A percentile compares a stretch with the other conserved stretches of the same genome.
Evolutionary conservation across 176 grass and related monocot species (phyloP).

Genomic region (Poa pratensis): DNA sequence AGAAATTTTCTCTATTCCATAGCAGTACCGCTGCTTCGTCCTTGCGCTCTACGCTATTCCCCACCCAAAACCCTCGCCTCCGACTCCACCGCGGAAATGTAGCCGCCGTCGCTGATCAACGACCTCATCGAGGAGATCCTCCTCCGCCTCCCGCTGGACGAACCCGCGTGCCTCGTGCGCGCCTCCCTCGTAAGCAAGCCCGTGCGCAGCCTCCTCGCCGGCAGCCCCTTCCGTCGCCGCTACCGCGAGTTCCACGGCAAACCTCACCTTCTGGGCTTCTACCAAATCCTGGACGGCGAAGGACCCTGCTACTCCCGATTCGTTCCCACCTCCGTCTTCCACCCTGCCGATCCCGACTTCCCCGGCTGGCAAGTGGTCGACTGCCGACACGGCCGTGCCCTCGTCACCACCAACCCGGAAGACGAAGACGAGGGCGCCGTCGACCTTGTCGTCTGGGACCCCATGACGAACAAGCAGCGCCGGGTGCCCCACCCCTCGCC

Average conservation of each 20-base stretch:
- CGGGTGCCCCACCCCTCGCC: not conserved
- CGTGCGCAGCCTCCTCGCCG: not conserved
- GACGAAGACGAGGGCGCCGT: not conserved
- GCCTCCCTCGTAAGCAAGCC: slow-evolving; percentile 11
- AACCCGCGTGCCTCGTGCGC: slow-evolving; percentile 11
- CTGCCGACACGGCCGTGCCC: slow-evolving; percentile 30
- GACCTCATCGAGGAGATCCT: slow-evolving; percentile 24
- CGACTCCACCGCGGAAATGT: not conserved
- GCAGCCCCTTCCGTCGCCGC: slow-evolving; percentile 13
- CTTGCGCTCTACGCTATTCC: too few relatives aligned
- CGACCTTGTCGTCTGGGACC: slow-evolving; percentile 25
- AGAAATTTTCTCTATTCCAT: too few relatives aligned
- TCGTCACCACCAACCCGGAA: too few relatives aligned
- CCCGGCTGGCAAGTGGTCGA: not conserved
- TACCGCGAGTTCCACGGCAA: slow-evolving; percentile 27
- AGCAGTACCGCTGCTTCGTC: too few relatives aligned
- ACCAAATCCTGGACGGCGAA: not conserved
- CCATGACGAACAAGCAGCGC: not conserved
- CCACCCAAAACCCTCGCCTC: not conserved
- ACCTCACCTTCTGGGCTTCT: not conserved
- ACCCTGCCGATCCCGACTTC: not conserved
- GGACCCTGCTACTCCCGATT: not conserved
- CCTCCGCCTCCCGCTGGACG: slow-evolving; percentile 22
- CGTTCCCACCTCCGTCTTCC: not conserved
- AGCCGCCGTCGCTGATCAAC: not conserved